phyloP scores from a whole-genome alignment of 2,329 filamentous ascomycete genomes.

The Pseudogymnoascus verrucosus region DNA sequence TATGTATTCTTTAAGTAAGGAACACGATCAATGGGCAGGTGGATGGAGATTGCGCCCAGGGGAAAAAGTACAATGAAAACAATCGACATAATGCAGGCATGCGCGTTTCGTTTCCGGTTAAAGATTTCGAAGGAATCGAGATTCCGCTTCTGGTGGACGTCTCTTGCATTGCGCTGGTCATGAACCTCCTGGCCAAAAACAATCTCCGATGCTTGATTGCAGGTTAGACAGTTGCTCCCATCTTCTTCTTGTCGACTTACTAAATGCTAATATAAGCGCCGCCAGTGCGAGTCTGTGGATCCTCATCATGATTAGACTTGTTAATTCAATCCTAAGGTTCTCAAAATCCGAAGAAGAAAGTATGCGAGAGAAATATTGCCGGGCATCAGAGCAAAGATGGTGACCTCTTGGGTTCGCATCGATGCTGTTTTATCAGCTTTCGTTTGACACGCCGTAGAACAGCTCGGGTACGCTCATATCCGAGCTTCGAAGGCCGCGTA shows the following conservation, averaged over 20 bases:
- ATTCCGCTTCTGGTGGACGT: not conserved
- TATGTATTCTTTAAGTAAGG: conserved; percentile 7
- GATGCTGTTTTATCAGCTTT: too few relatives aligned
- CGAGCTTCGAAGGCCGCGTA: too few relatives aligned
- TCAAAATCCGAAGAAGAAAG: not conserved
- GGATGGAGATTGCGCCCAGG: conserved; percentile 5
- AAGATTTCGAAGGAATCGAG: not conserved
- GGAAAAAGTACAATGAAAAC: conserved; percentile 7
- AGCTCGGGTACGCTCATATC: not conserved
- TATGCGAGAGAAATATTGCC: not conserved
- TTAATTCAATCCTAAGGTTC: not conserved
- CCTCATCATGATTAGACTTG: not conserved
- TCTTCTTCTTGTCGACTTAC: not conserved
- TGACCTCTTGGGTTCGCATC: not conserved
- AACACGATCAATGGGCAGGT: not conserved
- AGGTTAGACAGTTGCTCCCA: not conserved
- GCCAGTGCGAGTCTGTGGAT: not conserved
- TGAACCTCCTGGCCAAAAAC: not conserved
- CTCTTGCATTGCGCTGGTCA: not conserved
- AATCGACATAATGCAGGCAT: conserved; percentile 8
- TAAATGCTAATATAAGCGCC: not conserved
- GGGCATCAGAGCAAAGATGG: not conserved
- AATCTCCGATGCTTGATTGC: not conserved
- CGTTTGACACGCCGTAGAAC: too few relatives aligned
- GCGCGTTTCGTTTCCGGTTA: conserved; percentile 9